phyloP scores from a whole-genome alignment of 768 basidiomycete species.

The Filobasidium floriforme region DNA sequence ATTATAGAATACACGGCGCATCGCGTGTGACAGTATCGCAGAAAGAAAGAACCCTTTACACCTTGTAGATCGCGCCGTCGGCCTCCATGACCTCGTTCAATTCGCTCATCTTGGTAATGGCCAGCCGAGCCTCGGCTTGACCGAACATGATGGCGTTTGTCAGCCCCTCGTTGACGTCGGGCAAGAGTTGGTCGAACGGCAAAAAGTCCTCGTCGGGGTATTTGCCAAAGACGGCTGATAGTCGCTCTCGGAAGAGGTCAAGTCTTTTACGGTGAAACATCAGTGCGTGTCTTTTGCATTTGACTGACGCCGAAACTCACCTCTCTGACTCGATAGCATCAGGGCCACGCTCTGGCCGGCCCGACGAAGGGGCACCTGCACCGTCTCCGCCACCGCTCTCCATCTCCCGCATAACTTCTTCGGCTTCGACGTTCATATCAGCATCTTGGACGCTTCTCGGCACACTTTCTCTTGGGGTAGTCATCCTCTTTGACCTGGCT shows the following conservation, averaged over 20 bases:
- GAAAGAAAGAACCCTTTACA: slow-evolving; percentile 46
- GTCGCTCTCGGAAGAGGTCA: slow-evolving; percentile 67
- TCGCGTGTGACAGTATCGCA: no score
- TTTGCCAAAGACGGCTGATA: slow-evolving; percentile 63
- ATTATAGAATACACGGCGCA: no score
- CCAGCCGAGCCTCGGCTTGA: slow-evolving; percentile 66
- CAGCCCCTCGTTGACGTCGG: slow-evolving; percentile 69
- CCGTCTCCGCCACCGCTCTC: slow-evolving; percentile 12
- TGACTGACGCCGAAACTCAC: slow-evolving; percentile 15
- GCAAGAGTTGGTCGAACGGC: slow-evolving; percentile 61
- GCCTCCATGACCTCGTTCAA: slow-evolving; percentile 79
- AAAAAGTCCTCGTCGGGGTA: slow-evolving; percentile 72
- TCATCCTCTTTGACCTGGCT: slow-evolving; percentile 40
- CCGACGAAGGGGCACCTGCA: slow-evolving; percentile 7
- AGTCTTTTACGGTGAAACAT: slow-evolving; percentile 49
- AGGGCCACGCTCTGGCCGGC: slow-evolving; percentile 3
- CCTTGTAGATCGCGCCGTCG: slow-evolving; percentile 77
- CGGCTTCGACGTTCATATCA: slow-evolving; percentile 1
- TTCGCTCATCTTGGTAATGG: slow-evolving; percentile 65
- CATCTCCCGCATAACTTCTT: neutral
- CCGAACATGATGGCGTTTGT: slow-evolving; percentile 64
- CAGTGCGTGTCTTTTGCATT: neutral
- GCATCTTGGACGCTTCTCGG: slow-evolving; percentile 23
- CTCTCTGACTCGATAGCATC: slow-evolving; percentile 26
- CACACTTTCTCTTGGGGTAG: slow-evolving; percentile 8